Evolutionary conservation across 2,329 filamentous ascomycete genomes (phyloP).

Genomic region (Teratosphaeria epicoccoides): DNA sequence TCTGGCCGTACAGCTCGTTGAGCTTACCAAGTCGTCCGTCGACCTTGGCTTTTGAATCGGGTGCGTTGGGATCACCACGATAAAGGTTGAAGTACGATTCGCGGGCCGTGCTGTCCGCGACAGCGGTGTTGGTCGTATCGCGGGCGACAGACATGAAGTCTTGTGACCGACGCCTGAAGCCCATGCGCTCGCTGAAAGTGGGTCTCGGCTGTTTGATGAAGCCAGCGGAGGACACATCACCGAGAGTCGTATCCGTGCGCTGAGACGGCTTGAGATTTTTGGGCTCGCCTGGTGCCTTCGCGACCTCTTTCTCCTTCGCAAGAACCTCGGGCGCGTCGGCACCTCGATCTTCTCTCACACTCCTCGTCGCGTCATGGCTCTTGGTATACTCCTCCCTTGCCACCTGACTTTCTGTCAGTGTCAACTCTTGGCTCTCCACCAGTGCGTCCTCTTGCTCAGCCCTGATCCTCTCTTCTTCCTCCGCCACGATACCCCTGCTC

Average conservation of each 20-base stretch:
- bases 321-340: constrained; percentile 1
- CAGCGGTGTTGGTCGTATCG: constrained; percentile 5
- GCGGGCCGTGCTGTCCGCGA: constrained; percentile 33
- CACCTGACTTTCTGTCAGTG: constrained; percentile 23
- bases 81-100: constrained; percentile 81
- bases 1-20: constrained; percentile 82
- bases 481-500: constrained; percentile 63
- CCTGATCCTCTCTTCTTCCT: constrained; percentile 32
- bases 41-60: constrained; percentile 58
- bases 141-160: constrained; percentile 22
- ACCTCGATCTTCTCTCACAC: constrained; percentile 9
- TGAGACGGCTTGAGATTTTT: constrained; percentile 10
- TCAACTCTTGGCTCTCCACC: constrained; percentile 8
- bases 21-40: constrained; percentile 80
- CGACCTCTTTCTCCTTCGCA: neutral
- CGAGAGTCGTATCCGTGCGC: constrained; percentile 10
- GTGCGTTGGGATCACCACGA: constrained; percentile 51
- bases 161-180: constrained; percentile 44
- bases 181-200: constrained; percentile 36
- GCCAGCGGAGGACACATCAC: neutral
- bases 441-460: constrained; percentile 1
- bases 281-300: constrained; percentile 8
- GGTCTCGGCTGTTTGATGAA: constrained; percentile 1
- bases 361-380: constrained; percentile 20
- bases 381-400: constrained; percentile 23